A percentile compares a stretch with the other conserved stretches of the same genome.
Evolutionary conservation across 768 basidiomycete genomes (phyloP).

Genomic region (Leccinum disarticulatum): DNA sequence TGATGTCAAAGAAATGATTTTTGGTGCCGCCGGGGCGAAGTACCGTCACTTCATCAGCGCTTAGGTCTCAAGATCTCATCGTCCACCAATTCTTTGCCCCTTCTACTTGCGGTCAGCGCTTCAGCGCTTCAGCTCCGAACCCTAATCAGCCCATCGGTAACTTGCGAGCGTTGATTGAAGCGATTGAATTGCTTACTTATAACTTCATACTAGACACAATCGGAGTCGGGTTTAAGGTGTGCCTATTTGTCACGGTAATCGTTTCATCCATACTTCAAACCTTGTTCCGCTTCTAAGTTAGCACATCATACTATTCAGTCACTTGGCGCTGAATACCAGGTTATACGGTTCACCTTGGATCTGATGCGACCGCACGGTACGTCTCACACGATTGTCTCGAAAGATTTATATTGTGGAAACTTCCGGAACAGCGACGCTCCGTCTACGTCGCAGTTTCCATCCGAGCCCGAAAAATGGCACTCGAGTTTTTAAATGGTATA

Average conservation of each 20-base stretch:
- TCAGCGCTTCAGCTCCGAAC: conserved; percentile 7
- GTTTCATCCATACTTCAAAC: conserved; percentile 16
- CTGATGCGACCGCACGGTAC: conserved; percentile 9
- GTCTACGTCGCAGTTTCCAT: conserved; percentile 16
- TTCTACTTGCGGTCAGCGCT: neutral
- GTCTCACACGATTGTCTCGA: conserved; percentile 11
- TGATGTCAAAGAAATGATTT: neutral
- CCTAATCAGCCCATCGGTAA: conserved; percentile 11
- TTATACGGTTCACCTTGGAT: neutral
- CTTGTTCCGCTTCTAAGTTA: conserved; percentile 15
- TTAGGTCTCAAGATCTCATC: neutral
- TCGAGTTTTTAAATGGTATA: neutral
- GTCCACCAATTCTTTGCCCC: neutral
- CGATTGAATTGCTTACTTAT: conserved; percentile 28
- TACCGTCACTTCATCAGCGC: neutral
- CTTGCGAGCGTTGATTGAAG: conserved; percentile 18
- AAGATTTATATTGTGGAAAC: conserved; percentile 1
- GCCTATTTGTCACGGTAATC: conserved; percentile 2
- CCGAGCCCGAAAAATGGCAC: conserved; percentile 14
- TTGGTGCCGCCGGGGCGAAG: neutral
- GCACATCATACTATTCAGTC: neutral
- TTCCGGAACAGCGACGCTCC: conserved; percentile 1
- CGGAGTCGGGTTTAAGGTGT: conserved; percentile 28
- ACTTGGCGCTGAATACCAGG: conserved; percentile 1
- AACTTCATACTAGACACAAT: conserved; percentile 3